Conservation (phyloP, 305 asterid species). For the Euphrasia arctica region DNA sequence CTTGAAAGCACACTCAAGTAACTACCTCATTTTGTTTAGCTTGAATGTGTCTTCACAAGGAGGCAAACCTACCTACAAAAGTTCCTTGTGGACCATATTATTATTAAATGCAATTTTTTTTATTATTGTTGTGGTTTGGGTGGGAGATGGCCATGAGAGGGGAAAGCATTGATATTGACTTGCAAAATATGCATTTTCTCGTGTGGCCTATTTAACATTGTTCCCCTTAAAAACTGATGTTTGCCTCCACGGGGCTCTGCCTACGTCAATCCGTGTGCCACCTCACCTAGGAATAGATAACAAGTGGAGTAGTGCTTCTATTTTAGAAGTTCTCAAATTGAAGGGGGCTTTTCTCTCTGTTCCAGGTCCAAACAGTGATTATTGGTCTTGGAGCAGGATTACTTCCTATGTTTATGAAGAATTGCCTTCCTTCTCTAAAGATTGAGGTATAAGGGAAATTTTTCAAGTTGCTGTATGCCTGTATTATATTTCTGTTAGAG, state of each 20-base stretch:
- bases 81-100: conserved; percentile 3
- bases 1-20: conserved; percentile 20
- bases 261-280: background rate
- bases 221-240: background rate
- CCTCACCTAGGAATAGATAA: conserved; percentile 10
- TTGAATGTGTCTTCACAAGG: background rate
- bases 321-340: conserved; percentile 8
- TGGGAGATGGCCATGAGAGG: background rate
- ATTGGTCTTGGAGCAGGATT: conserved; percentile 98
- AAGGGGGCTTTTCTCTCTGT: conserved; percentile 22
- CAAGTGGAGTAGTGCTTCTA: background rate
- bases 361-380: conserved; percentile 64
- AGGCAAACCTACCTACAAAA: background rate
- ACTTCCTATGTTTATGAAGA: conserved; percentile 90
- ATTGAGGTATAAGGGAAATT: conserved; percentile 54
- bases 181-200: background rate
- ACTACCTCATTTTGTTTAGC: conserved; percentile 12
- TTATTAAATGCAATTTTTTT: background rate
- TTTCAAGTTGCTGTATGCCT: background rate
- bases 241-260: conserved; percentile 7
- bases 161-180: conserved; percentile 1
- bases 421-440: conserved; percentile 48
- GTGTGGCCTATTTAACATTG: background rate
- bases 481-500: conserved; percentile 3
- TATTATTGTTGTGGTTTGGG: conserved; percentile 2